Conservation (phyloP, 139 green algal genomes). For the Nannochloris sp. region DNA sequence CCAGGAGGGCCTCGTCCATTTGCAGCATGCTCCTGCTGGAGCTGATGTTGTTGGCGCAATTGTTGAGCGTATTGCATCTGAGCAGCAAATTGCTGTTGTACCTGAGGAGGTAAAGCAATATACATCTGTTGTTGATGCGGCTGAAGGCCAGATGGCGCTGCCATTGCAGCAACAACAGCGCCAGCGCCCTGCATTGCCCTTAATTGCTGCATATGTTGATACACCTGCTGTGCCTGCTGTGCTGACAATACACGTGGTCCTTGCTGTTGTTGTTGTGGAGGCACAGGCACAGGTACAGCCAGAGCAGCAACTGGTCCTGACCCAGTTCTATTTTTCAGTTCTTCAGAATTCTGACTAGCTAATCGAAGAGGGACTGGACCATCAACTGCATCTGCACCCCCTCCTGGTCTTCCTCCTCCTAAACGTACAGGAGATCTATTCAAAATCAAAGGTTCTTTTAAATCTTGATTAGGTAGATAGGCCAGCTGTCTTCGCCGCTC, state of each 20-base stretch:
- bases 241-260: neutral
- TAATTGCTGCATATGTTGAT: neutral
- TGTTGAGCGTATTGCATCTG: neutral
- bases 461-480: neutral
- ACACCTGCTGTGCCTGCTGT: slow-evolving; percentile 21
- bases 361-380: too few species aligned
- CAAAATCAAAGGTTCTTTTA: neutral
- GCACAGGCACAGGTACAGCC: too few species aligned
- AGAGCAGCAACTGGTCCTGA: too few species aligned
- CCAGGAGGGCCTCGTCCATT: too few species aligned
- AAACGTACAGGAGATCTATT: neutral
- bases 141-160: neutral
- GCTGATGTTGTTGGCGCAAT: neutral
- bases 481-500: neutral
- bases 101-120: too few species aligned
- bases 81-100: neutral
- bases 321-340: too few species aligned
- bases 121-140: slow-evolving; percentile 1
- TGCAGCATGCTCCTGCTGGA: neutral
- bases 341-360: too few species aligned
- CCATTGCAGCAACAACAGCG: too few species aligned
- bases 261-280: neutral
- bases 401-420: too few species aligned
- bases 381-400: too few species aligned
- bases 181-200: neutral